Evolutionary conservation across 2,329 filamentous ascomycete genomes (phyloP), one percentile per base, ranked within the genome.

Genomic region (Grosmannia serpens): DNA sequence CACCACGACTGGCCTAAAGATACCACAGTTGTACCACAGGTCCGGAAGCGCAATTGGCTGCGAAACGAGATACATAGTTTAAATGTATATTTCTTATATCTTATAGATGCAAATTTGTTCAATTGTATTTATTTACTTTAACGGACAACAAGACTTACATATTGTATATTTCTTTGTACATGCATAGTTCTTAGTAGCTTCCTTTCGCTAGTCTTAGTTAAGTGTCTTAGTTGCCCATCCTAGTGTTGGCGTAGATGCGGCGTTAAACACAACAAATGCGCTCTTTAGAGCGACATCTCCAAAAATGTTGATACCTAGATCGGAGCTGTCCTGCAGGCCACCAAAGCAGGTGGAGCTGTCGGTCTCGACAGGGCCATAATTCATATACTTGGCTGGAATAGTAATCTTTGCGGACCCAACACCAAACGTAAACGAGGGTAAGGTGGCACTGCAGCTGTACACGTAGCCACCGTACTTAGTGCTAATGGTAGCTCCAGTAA

Each of bases 331-430:
- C 62, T 74, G 73, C 50, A 75, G 56, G 31, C 67, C 65, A 24
- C 73, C 73, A 58, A 68, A 74, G 64, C 73, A 74, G 22, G 62
- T 61, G 2, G 61, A 62, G 53, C 69, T 71, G 50, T 71, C 71
- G 47, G 50, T 31, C 7, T 52, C 55, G 9, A 59, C 60, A 33
- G 62, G 62, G 13, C 62, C 65, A 52, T 69, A 74, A 63, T 74
- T 73, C 59, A 74, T 70, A 57, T 70, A 73, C 50, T 31, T 24
- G 38, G 41, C 57, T 13, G 70, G 70, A 41, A 75, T 67, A 24
- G 66, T 68, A 8, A 68, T 69, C 52, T 66, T 68, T 22, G 62
- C 55, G 13, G 56, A 53, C 27, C 71, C 73, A 57, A 74, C 65
- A 59, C 68, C 70, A 51, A 74, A 63, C 6, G 62, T 63, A 49